Base-by-base conservation (phyloP, 2,329 filamentous ascomycete species). In the Akanthomyces uredinophilus region DNA sequence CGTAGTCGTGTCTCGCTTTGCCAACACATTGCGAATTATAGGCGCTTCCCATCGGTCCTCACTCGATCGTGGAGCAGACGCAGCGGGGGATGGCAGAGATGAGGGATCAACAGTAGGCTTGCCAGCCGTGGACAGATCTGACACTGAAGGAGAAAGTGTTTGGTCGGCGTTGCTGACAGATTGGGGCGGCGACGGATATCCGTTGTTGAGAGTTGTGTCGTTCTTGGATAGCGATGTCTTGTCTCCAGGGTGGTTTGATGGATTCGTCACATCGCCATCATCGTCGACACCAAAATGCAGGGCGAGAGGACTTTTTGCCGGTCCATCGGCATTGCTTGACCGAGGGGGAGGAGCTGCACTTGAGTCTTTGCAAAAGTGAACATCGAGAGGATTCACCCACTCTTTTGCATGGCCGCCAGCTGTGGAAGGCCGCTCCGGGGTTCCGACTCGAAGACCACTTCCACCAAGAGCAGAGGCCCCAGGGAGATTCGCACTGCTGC, bases 1-100 rank as follows among this genome's bases (percentile, higher is more conserved):
- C 0, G 79, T 79, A 16, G 82, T 66, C 1, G 81, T 83, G 49
- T 85, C 81, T 37, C 81, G 79, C 68, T 79, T 81, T 4, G 81
- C 80, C n/a, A 69, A 66, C 0, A 82, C 78, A 49, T 78, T 78
- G 39, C 76, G 78, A 44, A 84, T 79, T 5, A 82, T 70, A 1
- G 81, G 80, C 66, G 37, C 69, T 62, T 70, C 73, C 62, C 68
- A 68, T 1, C 66, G 66, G n/a, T 81, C 77, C 49, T 78, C 77
- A 62, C 76, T 75, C 2, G 72, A 72, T 14, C 72, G 73, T n/a
- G 70, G 70, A 5, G 70, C 71, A 1, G 79, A 80, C 2, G 72
- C 68, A 5, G 76, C 73, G 1, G 79, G 79, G 3, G 78, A 81
- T 1, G 79, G 78, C 0, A 80, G 70, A 8, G 75, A 70, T 10